Percentiles rank a stretch among this genome's conserved stretches.
Evolutionary conservation across 495 filamentous ascomycete genomes (phyloP).

Genomic region (Aspergillus saccharolyticus): DNA sequence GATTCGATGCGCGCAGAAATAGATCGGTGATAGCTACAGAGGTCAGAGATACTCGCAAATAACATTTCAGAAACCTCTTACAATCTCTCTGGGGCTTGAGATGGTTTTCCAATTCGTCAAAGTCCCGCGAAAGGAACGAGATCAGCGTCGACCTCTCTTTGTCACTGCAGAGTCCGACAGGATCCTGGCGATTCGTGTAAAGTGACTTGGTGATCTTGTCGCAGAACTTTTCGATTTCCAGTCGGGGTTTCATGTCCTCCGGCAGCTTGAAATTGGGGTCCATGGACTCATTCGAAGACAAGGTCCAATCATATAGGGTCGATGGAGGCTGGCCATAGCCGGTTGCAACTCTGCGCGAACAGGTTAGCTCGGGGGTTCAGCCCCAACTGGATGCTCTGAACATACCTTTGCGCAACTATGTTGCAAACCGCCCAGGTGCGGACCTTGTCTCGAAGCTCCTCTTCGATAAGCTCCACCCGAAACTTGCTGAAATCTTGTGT

Average conservation of each 20-base stretch:
- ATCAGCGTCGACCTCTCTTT: constrained; percentile 64
- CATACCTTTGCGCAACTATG: constrained; percentile 77
- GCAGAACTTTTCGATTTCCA: constrained; percentile 77
- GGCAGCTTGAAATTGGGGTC: constrained; percentile 64
- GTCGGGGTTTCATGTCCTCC: constrained; percentile 58
- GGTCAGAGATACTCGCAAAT: constrained; percentile 17
- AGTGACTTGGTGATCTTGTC: constrained; percentile 82
- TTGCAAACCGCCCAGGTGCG: constrained; percentile 91
- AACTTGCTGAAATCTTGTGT: constrained; percentile 86
- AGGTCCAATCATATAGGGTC: constrained; percentile 83
- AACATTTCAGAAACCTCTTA: constrained; percentile 18
- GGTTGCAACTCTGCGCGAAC: constrained; percentile 61
- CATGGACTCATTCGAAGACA: constrained; percentile 58
- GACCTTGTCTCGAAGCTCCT: constrained; percentile 79
- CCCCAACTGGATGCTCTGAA: background rate
- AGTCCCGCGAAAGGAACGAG: constrained; percentile 48
- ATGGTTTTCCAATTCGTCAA: constrained; percentile 47
- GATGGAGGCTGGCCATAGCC: constrained; percentile 87
- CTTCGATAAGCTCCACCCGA: constrained; percentile 74
- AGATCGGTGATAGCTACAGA: constrained; percentile 58
- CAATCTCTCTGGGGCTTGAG: constrained; percentile 40
- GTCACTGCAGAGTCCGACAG: constrained; percentile 66
- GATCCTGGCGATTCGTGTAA: constrained; percentile 74
- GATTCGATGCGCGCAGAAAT: constrained; percentile 70
- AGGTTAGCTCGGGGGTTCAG: background rate